Evolutionary conservation across 768 basidiomycete genomes (phyloP).

Genomic region (Lenzites betulinus): DNA sequence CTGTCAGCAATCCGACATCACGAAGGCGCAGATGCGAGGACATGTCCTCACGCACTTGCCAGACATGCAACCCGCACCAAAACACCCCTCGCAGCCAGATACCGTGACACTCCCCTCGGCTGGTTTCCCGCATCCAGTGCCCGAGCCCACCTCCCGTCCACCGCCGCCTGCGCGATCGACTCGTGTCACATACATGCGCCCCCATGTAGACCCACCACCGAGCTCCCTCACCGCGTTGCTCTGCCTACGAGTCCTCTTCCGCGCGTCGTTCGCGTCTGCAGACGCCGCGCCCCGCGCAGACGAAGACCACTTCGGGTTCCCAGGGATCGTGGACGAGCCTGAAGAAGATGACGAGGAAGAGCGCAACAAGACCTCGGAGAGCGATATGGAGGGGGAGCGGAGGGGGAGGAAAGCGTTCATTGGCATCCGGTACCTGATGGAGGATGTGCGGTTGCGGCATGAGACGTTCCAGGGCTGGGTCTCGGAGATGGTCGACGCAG

Average conservation of each 20-base stretch:
- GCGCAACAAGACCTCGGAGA: conserved; percentile 28
- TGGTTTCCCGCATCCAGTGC: conserved; percentile 55
- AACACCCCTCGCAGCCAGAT: conserved; percentile 72
- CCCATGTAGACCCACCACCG: conserved; percentile 65
- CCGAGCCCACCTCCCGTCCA: conserved; percentile 65
- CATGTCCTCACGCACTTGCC: conserved; percentile 83
- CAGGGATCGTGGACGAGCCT: conserved; percentile 62
- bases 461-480: conserved; percentile 61
- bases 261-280: conserved; percentile 71
- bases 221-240: conserved; percentile 80
- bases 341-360: conserved; percentile 70
- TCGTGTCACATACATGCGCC: conserved; percentile 57
- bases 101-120: conserved; percentile 66
- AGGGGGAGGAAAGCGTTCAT: conserved; percentile 74
- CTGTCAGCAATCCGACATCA: conserved; percentile 51
- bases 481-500: conserved; percentile 58
- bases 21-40: conserved; percentile 55
- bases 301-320: conserved; percentile 89
- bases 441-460: conserved; percentile 66
- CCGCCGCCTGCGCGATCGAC: conserved; percentile 72
- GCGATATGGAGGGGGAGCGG: conserved; percentile 68
- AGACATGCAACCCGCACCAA: conserved; percentile 51
- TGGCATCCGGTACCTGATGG: conserved; percentile 58
- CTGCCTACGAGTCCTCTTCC: conserved; percentile 81
- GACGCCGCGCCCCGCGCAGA: conserved; percentile 71